A percentile compares a stretch with the other conserved stretches of the same genome.
phyloP scores from a whole-genome alignment of 2,329 filamentous ascomycete species.

The Colletotrichum sp. region DNA sequence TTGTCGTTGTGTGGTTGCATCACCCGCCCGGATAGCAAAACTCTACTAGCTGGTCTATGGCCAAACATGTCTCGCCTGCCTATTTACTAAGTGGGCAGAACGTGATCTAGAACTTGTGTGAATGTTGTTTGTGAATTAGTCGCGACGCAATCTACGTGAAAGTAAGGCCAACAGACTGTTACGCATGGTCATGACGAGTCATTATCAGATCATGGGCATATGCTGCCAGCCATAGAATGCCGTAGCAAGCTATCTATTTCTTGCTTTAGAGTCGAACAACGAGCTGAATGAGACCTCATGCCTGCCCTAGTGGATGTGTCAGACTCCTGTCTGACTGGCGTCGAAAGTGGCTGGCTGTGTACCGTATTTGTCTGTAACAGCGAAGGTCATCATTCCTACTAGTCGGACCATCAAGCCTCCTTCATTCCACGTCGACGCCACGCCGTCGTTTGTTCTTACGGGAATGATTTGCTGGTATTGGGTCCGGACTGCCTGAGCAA shows the following conservation, averaged over 20 bases:
- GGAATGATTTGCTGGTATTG: not conserved
- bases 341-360: not conserved
- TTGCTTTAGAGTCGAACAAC: accelerated
- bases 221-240: not conserved
- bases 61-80: not conserved
- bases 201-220: not conserved
- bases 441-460: not conserved
- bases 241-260: not conserved
- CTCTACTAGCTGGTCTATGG: not conserved
- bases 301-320: not conserved
- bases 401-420: not conserved
- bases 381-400: not conserved
- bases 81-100: not conserved
- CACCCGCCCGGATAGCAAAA: not conserved
- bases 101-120: accelerated
- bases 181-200: not conserved
- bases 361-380: not conserved
- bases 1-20: not conserved
- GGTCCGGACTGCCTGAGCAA: not conserved
- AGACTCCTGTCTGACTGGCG: not conserved
- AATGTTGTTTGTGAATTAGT: accelerated
- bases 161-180: not conserved
- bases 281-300: not conserved
- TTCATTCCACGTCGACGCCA: not conserved
- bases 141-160: not conserved